Evolutionary conservation across 345 rosid genomes (phyloP).

Genomic region (Geranium brycei): DNA sequence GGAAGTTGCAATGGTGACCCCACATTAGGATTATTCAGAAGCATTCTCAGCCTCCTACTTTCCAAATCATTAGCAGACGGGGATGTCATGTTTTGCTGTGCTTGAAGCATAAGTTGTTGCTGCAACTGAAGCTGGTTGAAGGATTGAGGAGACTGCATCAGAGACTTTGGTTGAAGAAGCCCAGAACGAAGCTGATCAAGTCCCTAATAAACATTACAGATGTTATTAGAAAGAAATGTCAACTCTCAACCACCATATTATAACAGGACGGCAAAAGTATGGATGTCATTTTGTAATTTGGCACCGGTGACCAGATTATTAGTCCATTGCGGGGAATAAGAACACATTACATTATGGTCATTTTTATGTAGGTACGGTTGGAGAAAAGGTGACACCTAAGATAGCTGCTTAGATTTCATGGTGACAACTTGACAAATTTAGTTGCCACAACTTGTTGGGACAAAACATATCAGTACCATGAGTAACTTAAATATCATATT

Average conservation of each 20-base stretch:
- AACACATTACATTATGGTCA: too few relatives aligned
- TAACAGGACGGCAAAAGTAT: not conserved
- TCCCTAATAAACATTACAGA: slow-evolving; percentile 22
- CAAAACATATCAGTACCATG: not conserved
- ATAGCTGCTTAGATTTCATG: too few relatives aligned
- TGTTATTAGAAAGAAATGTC: not conserved
- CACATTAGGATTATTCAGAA: slow-evolving; percentile 28
- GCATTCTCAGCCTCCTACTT: slow-evolving; percentile 33
- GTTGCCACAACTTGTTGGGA: too few relatives aligned
- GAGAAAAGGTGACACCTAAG: too few relatives aligned
- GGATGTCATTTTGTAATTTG: not conserved
- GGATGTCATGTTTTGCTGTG: slow-evolving; percentile 35
- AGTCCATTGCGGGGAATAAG: too few relatives aligned
- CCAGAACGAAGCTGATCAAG: slow-evolving; percentile 41
- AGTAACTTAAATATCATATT: not conserved
- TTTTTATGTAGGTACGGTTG: too few relatives aligned
- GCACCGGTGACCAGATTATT: too few relatives aligned
- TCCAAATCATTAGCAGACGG: slow-evolving; percentile 40
- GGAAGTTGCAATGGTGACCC: slow-evolving; percentile 29
- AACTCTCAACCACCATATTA: not conserved
- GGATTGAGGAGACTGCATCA: slow-evolving; percentile 35
- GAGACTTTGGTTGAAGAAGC: slow-evolving; percentile 32
- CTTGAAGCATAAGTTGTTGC: slow-evolving; percentile 42
- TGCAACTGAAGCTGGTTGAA: slow-evolving; percentile 34
- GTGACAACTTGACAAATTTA: too few relatives aligned